Conservation (phyloP, 2,329 filamentous ascomycete species). For the Colletotrichum sp. region DNA sequence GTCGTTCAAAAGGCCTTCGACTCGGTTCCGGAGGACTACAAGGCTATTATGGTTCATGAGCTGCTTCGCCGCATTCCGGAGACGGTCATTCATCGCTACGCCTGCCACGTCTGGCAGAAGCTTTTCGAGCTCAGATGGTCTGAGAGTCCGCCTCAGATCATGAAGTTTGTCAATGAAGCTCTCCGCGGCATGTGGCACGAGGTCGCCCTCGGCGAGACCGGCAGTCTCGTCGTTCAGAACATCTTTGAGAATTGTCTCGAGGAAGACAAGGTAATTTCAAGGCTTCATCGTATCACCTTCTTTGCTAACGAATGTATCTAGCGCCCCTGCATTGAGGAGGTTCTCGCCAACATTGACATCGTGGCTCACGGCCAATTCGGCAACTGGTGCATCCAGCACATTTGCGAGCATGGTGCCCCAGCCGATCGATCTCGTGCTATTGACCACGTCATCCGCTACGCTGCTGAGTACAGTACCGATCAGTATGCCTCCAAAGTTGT, state of each 20-base stretch:
- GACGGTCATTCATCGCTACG: conserved; percentile 97
- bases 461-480: conserved; percentile 97
- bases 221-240: conserved; percentile 97
- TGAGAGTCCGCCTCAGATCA: conserved; percentile 93
- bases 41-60: conserved; percentile 98
- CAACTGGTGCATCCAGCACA: conserved; percentile 99
- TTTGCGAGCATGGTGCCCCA: conserved; percentile 94
- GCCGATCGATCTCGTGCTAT: conserved; percentile 91
- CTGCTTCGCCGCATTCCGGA: conserved; percentile 93
- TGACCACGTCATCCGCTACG: conserved; percentile 92
- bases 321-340: conserved; percentile 97
- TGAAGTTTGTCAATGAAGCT: conserved; percentile 97
- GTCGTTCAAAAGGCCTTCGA: conserved; percentile 99
- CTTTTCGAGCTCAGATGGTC: conserved; percentile 97
- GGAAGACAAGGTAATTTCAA: conserved; percentile 83
- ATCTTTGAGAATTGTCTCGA: conserved; percentile 99
- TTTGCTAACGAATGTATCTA: conserved; percentile 41
- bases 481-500: conserved; percentile 99
- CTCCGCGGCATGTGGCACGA: conserved; percentile 98
- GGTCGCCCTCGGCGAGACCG: conserved; percentile 94
- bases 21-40: conserved; percentile 96
- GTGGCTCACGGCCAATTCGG: conserved; percentile 98
- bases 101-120: conserved; percentile 99
- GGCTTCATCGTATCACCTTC: background rate
- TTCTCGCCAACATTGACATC: conserved; percentile 92